Evolutionary conservation across 345 rosid species (phyloP).

Genomic region (Salix purpurea): DNA sequence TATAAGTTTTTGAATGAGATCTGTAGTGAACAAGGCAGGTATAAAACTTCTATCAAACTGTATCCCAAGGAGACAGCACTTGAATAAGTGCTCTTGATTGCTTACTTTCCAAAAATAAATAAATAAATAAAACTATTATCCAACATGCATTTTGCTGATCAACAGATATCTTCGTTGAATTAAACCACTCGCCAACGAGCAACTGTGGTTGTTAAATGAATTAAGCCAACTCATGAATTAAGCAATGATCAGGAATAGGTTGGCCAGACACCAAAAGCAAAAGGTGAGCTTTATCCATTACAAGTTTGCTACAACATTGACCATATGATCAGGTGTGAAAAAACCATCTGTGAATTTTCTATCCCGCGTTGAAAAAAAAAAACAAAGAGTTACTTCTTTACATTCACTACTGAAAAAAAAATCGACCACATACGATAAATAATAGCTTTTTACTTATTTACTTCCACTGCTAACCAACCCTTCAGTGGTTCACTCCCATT

Average conservation of each 20-base stretch:
- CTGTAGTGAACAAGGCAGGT: conserved; percentile 28
- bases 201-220: not conserved
- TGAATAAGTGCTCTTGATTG: not conserved
- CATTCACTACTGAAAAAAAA: too few relatives aligned
- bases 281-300: not conserved
- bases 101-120: not conserved
- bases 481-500: not conserved
- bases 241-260: not conserved
- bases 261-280: not conserved
- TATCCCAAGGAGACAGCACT: not conserved
- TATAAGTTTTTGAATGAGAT: conserved; percentile 52
- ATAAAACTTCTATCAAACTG: conserved; percentile 13
- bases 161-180: too few relatives aligned
- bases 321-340: not conserved
- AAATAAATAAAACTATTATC: too few relatives aligned
- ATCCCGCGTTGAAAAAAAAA: not conserved
- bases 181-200: not conserved
- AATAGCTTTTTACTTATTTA: too few relatives aligned
- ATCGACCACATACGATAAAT: too few relatives aligned
- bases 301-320: too few relatives aligned
- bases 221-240: not conserved
- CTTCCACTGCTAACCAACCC: too few relatives aligned
- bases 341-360: not conserved
- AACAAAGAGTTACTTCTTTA: too few relatives aligned
- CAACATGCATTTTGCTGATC: too few relatives aligned